Evolutionary conservation across 352 stramenopile species (phyloP).

Genomic region (Nannochloropsis limnetica): DNA sequence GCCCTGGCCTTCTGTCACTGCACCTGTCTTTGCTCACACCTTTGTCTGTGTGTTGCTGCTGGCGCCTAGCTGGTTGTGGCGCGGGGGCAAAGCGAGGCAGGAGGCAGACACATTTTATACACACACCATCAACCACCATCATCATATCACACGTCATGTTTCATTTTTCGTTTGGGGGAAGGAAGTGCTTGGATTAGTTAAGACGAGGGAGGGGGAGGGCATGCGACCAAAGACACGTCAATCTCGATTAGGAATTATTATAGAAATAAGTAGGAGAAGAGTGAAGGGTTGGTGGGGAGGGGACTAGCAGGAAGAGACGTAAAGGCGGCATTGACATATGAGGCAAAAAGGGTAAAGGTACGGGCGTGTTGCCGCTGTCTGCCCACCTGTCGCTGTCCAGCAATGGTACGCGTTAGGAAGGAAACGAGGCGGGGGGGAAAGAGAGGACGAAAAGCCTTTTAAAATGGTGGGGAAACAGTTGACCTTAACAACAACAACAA

Average conservation of each 20-base stretch:
- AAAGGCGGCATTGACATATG: neutral
- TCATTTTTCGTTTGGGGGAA: slow-evolving; percentile 17
- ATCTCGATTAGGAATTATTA: neutral
- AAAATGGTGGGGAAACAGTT: neutral
- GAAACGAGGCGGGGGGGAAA: neutral
- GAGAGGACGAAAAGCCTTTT: neutral
- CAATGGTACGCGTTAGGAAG: neutral
- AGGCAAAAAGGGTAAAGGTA: too few species aligned
- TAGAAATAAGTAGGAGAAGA: neutral
- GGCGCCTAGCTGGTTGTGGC: neutral
- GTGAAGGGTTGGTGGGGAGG: neutral
- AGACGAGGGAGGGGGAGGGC: neutral
- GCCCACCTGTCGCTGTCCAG: neutral
- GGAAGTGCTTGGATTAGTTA: neutral
- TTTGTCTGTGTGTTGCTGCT: neutral
- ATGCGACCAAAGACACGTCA: neutral
- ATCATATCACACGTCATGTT: neutral
- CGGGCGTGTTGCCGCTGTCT: neutral
- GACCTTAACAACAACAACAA: neutral
- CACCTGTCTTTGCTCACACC: neutral
- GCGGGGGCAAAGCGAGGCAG: neutral
- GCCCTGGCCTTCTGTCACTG: neutral
- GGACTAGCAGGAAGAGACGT: neutral
- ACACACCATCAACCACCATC: slow-evolving; percentile 29
- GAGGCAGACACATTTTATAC: neutral